Conservation (phyloP, 345 rosid species). For the Passiflora organensis region DNA sequence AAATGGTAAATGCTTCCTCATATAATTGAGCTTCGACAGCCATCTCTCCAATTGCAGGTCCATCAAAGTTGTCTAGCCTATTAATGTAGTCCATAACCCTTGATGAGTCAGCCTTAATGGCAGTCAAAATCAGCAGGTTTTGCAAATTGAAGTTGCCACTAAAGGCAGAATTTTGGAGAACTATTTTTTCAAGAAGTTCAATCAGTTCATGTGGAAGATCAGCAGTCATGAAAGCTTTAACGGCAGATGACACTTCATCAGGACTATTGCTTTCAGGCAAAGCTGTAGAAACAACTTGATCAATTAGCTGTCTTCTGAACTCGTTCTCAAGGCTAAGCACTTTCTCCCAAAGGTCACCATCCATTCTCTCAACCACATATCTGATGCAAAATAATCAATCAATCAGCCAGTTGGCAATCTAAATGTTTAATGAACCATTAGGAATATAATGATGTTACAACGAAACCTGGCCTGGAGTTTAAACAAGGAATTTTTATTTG, state of each 20-base stretch:
- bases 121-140: conserved; percentile 91
- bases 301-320: conserved; percentile 83
- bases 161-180: conserved; percentile 95
- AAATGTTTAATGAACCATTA: conserved; percentile 8
- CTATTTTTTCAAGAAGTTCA: conserved; percentile 91
- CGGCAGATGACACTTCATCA: conserved; percentile 77
- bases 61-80: conserved; percentile 92
- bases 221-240: conserved; percentile 81
- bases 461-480: conserved; percentile 90
- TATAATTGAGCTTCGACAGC: conserved; percentile 83
- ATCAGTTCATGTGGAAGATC: conserved; percentile 77
- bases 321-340: conserved; percentile 77
- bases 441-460: conserved; percentile 5
- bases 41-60: conserved; percentile 95
- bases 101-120: conserved; percentile 91
- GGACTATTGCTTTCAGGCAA: conserved; percentile 90
- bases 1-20: conserved; percentile 79
- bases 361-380: conserved; percentile 97
- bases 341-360: conserved; percentile 89
- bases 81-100: conserved; percentile 96
- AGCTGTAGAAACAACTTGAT: conserved; percentile 96
- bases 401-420: conserved; percentile 19
- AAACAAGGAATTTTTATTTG: conserved; percentile 86
- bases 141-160: conserved; percentile 93
- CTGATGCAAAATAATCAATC: conserved; percentile 31